phyloP scores from a whole-genome alignment of 495 filamentous ascomycete genomes.

The Astrocystis sublimbata region DNA sequence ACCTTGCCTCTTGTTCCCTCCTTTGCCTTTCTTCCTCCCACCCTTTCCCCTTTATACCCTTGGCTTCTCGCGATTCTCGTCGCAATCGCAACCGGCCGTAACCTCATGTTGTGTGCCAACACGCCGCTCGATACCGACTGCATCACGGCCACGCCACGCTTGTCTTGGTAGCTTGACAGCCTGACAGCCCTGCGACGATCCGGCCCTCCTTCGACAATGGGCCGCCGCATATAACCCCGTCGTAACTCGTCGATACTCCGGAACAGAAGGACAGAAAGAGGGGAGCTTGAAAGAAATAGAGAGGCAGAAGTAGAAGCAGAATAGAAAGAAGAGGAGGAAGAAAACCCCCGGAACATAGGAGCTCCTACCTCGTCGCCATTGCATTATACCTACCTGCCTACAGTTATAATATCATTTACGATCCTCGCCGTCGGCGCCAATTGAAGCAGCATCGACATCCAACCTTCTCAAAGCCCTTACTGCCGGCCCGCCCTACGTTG shows the following conservation, averaged over 20 bases:
- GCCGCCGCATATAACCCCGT: slow-evolving; percentile 35
- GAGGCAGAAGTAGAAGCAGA: slow-evolving; percentile 10
- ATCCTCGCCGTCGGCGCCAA: slow-evolving; percentile 5
- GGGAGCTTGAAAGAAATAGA: background rate
- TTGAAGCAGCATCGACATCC: slow-evolving; percentile 20
- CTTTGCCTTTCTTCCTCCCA: slow-evolving; percentile 22
- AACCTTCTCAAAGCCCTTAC: slow-evolving; percentile 8
- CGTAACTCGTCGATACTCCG: slow-evolving; percentile 24
- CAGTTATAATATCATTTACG: slow-evolving; percentile 5
- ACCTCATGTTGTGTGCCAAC: slow-evolving; percentile 14
- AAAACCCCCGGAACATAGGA: background rate
- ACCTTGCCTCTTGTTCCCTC: slow-evolving; percentile 33
- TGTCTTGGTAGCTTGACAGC: too few relatives aligned
- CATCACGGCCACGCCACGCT: slow-evolving; percentile 13
- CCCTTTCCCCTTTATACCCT: slow-evolving; percentile 22
- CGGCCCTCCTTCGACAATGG: slow-evolving; percentile 29
- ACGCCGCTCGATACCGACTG: background rate
- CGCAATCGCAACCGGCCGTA: slow-evolving; percentile 17
- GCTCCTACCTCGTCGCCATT: background rate
- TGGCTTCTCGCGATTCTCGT: slow-evolving; percentile 17
- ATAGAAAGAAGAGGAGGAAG: background rate
- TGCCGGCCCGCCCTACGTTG: slow-evolving; percentile 8
- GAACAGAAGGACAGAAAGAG: slow-evolving; percentile 21
- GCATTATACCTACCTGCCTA: background rate
- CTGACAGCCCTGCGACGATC: slow-evolving; percentile 18